Conservation (phyloP, 768 basidiomycete species). For the Udeniomyces megalosporus region DNA sequence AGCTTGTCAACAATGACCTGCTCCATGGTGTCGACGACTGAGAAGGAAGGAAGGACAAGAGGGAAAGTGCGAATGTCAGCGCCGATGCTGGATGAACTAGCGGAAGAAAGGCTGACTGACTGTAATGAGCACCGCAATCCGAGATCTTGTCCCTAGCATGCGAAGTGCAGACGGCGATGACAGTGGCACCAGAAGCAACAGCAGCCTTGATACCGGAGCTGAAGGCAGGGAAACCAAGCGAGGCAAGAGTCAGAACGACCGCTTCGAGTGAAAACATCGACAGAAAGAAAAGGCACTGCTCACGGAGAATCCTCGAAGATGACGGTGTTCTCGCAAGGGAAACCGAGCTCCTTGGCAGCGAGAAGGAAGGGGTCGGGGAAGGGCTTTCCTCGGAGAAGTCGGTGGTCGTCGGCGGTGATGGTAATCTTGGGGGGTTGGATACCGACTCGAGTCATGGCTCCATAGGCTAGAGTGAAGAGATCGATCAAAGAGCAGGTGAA, state of each 20-base stretch:
- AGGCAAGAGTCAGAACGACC: no score
- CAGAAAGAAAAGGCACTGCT: no score
- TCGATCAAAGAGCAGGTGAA: no score
- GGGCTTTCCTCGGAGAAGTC: constrained; percentile 40
- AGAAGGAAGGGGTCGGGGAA: constrained; percentile 31
- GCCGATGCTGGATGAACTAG: background rate
- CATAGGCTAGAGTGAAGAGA: constrained; percentile 32
- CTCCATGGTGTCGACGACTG: background rate
- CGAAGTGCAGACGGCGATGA: constrained; percentile 23
- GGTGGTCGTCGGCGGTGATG: constrained; percentile 60
- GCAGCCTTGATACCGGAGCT: constrained; percentile 29
- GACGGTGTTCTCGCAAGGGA: constrained; percentile 19
- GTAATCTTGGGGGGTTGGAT: constrained; percentile 52
- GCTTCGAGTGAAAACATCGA: no score
- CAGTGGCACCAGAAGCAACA: constrained; percentile 24
- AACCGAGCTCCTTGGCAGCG: constrained; percentile 29
- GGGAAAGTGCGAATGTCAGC: background rate
- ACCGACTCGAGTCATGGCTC: constrained; percentile 55
- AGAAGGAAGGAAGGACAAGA: no score
- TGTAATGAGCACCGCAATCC: background rate
- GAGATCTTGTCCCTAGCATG: constrained; percentile 2
- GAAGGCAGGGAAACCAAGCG: no score
- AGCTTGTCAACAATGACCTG: background rate
- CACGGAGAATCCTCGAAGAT: constrained; percentile 30
- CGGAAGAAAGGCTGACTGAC: background rate